These are phyloP conservation scores for Blastobotrys arbuscula DNA, from an alignment of 1,139 yeast genomes.

Conservation along the genomic window DNA sequence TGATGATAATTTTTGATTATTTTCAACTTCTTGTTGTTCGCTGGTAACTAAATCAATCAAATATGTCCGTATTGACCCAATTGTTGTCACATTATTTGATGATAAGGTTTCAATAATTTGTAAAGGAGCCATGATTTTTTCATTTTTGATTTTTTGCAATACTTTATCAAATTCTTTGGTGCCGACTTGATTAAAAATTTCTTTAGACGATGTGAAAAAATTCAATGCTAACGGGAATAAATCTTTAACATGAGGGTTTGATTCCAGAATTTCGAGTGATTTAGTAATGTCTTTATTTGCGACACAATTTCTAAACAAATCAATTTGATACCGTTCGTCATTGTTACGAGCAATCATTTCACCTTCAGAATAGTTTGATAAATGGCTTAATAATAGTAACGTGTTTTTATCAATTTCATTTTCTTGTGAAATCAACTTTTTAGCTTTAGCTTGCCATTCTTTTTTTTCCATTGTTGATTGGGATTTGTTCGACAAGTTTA, in stretches of 20 bases:
- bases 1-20: slow-evolving; percentile 59
- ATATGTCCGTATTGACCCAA: slow-evolving; percentile 69
- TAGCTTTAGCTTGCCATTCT: slow-evolving; percentile 65
- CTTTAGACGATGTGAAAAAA: slow-evolving; percentile 56
- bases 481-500: slow-evolving; percentile 49
- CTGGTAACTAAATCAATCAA: slow-evolving; percentile 56
- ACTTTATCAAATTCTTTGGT: slow-evolving; percentile 47
- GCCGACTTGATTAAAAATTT: slow-evolving; percentile 50
- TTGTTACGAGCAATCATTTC: slow-evolving; percentile 26
- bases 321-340: slow-evolving; percentile 51
- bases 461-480: slow-evolving; percentile 36
- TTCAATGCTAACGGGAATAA: slow-evolving; percentile 62
- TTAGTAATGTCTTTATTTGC: slow-evolving; percentile 52
- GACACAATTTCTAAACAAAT: slow-evolving; percentile 59
- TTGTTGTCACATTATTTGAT: slow-evolving; percentile 56
- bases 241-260: slow-evolving; percentile 59
- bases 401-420: slow-evolving; percentile 50
- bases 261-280: slow-evolving; percentile 52
- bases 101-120: slow-evolving; percentile 71
- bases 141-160: slow-evolving; percentile 48
- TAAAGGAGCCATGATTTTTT: slow-evolving; percentile 60
- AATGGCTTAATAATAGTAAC: slow-evolving; percentile 59
- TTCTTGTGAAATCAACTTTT: slow-evolving; percentile 38
- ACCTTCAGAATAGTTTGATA: slow-evolving; percentile 32
- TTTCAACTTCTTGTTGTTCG: slow-evolving; percentile 61